These are phyloP conservation scores for Malus sylvestris DNA, from an alignment of 306 rosid genomes.

Conservation along the genomic window DNA sequence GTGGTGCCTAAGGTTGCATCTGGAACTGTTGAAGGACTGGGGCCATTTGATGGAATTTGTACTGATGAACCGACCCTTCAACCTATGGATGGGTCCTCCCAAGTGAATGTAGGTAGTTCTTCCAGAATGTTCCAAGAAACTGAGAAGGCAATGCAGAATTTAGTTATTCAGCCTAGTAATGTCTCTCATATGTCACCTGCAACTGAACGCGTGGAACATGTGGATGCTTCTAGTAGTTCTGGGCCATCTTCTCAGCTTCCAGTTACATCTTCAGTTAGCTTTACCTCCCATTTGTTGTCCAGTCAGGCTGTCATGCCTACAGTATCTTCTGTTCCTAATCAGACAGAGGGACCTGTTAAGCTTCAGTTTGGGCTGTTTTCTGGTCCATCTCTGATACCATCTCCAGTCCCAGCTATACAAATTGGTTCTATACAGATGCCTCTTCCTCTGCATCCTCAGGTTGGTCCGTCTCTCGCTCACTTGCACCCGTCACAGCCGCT, in stretches of 20 bases:
- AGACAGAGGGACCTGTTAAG: conserved; percentile 67
- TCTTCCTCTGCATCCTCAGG: conserved; percentile 78
- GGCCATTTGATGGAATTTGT: conserved; percentile 37
- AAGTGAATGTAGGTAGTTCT: conserved; percentile 36
- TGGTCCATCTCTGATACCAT: conserved; percentile 92
- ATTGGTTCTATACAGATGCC: conserved; percentile 99
- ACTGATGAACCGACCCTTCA: conserved; percentile 38
- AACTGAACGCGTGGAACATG: conserved; percentile 39
- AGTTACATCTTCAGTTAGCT: conserved; percentile 33
- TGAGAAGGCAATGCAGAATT: conserved; percentile 44
- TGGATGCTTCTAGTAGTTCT: conserved; percentile 41
- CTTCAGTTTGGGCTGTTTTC: conserved; percentile 98
- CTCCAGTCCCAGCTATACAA: conserved; percentile 92
- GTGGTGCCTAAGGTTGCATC: conserved; percentile 33
- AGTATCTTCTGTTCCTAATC: conserved; percentile 46
- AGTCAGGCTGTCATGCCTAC: conserved; percentile 40
- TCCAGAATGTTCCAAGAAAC: conserved; percentile 51
- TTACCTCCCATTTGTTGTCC: conserved; percentile 41
- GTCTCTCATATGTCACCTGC: conserved; percentile 25
- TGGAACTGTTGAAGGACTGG: conserved; percentile 34
- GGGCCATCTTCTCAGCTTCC: conserved; percentile 41
- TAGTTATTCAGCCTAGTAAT: conserved; percentile 41
- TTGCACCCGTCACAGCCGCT: conserved; percentile 75
- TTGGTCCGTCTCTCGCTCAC: conserved; percentile 59
- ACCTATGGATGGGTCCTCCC: conserved; percentile 38